Percentiles rank a stretch among this genome's conserved stretches.
phyloP scores from a whole-genome alignment of 1,284 basidiomycete genomes.

The Ustilago loliicola region DNA sequence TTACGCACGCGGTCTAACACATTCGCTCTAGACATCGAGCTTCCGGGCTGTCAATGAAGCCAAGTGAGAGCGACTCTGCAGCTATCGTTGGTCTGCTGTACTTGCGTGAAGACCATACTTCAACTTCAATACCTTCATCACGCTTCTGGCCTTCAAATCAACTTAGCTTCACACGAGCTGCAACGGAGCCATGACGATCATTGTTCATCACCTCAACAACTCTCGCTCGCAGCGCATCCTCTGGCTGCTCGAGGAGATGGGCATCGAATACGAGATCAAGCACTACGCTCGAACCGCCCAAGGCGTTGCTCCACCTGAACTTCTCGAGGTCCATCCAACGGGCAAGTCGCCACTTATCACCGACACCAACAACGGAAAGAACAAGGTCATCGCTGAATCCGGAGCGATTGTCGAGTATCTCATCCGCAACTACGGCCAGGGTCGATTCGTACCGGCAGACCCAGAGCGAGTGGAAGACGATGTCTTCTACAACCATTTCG shows the following conservation, averaged over 20 bases:
- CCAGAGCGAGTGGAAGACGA: slow-evolving; percentile 59
- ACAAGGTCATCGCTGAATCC: slow-evolving; percentile 64
- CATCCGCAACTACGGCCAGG: slow-evolving; percentile 67
- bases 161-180: neutral
- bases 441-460: slow-evolving; percentile 43
- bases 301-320: slow-evolving; percentile 58
- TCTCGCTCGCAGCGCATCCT: slow-evolving; percentile 69
- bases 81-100: neutral
- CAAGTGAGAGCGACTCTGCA: neutral
- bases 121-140: neutral
- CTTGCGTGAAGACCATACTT: neutral
- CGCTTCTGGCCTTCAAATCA: neutral
- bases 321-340: slow-evolving; percentile 62
- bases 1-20: neutral
- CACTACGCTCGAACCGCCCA: slow-evolving; percentile 59
- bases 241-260: slow-evolving; percentile 69
- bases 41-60: neutral
- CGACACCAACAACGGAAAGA: slow-evolving; percentile 56
- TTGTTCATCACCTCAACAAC: slow-evolving; percentile 67
- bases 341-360: slow-evolving; percentile 68
- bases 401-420: slow-evolving; percentile 69
- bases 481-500: slow-evolving; percentile 65
- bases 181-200: slow-evolving; percentile 51
- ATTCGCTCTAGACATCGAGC: neutral
- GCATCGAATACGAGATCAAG: slow-evolving; percentile 65